Evolutionary conservation across 2,329 filamentous ascomycete genomes (phyloP), one percentile per base, ranked within the genome.

Genomic region (Exophiala alcalophila): DNA sequence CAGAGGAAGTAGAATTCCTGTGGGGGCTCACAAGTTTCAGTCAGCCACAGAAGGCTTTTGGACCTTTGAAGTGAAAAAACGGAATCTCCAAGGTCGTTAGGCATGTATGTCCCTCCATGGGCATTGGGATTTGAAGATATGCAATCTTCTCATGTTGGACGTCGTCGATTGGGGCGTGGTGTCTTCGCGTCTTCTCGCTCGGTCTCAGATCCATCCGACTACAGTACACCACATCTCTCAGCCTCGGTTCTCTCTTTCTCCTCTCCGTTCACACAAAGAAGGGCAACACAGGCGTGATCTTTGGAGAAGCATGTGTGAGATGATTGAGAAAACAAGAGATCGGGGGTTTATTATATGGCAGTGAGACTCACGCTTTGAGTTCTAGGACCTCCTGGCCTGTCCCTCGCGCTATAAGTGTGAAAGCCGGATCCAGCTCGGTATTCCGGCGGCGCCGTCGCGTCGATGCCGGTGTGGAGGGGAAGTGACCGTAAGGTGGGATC

Each of bases 311-410:
- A 24, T 20, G 32, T 25, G 30, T 37, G 37, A 42, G 39, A 35
- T 29, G 12, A 34, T 39, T 28, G 27, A n/a, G 15, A 24, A 25
- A 29, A 40, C 37, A 35, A 35, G 14, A n/a, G 15, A 35, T 15
- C 34, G 9, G 29, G 18, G 29, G 28, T 26, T 42, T 37, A 41
- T 33, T 37, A 41, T 26, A 5, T 16, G 12, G 29, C 29, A 38
- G 33, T 27, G 23, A 33, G 38, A 49, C 49, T 49, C 46, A 52
- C 49, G 39, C 39, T 44, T 40, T 48, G 40, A 29, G 46, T 52
- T 29, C 42, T 49, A 38, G 49, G 49, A 35, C 42, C 43, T 7
- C 49, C 49, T 12, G 41, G 34, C 43, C 42, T 44, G 23, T 49
- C 46, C 42, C 41, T 41, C 2, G 45, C 23, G 32, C 45, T 44